These are phyloP conservation scores for Fremontodendron californicum DNA, from an alignment of 345 rosid species.

Conservation along the genomic window DNA sequence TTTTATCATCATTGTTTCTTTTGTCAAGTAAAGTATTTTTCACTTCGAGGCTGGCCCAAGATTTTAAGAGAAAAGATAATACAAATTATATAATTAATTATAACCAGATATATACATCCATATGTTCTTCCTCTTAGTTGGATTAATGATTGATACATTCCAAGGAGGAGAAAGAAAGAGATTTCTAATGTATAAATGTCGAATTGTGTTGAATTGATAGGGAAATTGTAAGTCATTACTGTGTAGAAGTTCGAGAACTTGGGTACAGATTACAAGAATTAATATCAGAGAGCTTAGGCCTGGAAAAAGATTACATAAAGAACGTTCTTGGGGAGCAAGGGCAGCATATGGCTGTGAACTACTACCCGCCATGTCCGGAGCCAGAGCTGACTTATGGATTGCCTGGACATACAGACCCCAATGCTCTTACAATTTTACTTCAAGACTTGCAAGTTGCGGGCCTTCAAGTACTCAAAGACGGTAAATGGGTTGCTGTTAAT, in stretches of 20 bases:
- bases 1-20: too few species aligned
- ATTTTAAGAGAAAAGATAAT: too few species aligned
- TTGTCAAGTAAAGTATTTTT: not conserved
- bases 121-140: too few species aligned
- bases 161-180: not conserved
- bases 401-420: slow-evolving; percentile 91
- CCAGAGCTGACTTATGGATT: slow-evolving; percentile 91
- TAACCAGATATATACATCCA: too few species aligned
- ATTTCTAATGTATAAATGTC: not conserved
- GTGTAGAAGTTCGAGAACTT: slow-evolving; percentile 55
- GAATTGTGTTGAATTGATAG: slow-evolving; percentile 26
- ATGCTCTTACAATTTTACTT: slow-evolving; percentile 75
- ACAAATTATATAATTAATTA: too few species aligned
- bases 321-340: slow-evolving; percentile 74
- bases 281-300: slow-evolving; percentile 84
- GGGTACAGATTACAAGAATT: slow-evolving; percentile 58
- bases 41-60: too few species aligned
- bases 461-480: slow-evolving; percentile 77
- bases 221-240: slow-evolving; percentile 56
- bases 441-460: slow-evolving; percentile 70
- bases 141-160: too few species aligned
- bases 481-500: slow-evolving; percentile 73
- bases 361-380: slow-evolving; percentile 84
- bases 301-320: slow-evolving; percentile 51
- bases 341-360: slow-evolving; percentile 93